These are phyloP conservation scores for Yamadazyma atmosphaerica DNA, from an alignment of 1,139 yeast species.

Conservation along the genomic window DNA sequence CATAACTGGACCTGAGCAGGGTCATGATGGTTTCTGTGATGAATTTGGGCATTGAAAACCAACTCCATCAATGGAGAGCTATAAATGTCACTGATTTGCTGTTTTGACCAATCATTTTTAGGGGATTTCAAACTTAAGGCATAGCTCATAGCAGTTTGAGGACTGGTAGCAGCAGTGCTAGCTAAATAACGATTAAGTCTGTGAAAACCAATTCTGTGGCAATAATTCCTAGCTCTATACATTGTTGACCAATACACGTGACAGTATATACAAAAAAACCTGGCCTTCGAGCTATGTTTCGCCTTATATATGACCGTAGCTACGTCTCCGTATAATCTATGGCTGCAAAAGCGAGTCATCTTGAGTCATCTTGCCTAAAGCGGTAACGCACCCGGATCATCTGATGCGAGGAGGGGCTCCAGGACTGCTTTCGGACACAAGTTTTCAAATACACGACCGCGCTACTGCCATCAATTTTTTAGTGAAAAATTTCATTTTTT, in stretches of 20 bases:
- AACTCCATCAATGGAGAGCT: slow-evolving; percentile 67
- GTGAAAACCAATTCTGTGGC: too few relatives aligned
- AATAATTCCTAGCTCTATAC: too few relatives aligned
- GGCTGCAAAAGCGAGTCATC: slow-evolving; percentile 3
- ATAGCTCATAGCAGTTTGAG: background rate
- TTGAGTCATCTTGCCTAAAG: slow-evolving; percentile 2
- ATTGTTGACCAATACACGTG: too few relatives aligned
- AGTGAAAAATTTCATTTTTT: background rate
- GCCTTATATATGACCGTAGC: too few relatives aligned
- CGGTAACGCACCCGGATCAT: background rate
- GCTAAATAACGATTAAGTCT: too few relatives aligned
- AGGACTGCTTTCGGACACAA: too few relatives aligned
- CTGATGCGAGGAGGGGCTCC: too few relatives aligned
- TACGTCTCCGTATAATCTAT: background rate
- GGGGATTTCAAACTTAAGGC: slow-evolving; percentile 25
- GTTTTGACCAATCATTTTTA: slow-evolving; percentile 57
- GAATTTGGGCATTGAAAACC: slow-evolving; percentile 59
- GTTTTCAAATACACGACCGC: too few relatives aligned
- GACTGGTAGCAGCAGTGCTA: too few relatives aligned
- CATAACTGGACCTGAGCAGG: slow-evolving; percentile 74
- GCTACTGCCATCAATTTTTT: too few relatives aligned
- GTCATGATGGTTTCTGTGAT: slow-evolving; percentile 67
- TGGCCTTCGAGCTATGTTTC: too few relatives aligned
- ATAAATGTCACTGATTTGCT: slow-evolving; percentile 59
- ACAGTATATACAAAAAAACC: too few relatives aligned